A percentile compares a stretch with the other conserved stretches of the same genome.
Evolutionary conservation across 2,329 filamentous ascomycete genomes (phyloP).

Genomic region (Ophiobolus disseminans): DNA sequence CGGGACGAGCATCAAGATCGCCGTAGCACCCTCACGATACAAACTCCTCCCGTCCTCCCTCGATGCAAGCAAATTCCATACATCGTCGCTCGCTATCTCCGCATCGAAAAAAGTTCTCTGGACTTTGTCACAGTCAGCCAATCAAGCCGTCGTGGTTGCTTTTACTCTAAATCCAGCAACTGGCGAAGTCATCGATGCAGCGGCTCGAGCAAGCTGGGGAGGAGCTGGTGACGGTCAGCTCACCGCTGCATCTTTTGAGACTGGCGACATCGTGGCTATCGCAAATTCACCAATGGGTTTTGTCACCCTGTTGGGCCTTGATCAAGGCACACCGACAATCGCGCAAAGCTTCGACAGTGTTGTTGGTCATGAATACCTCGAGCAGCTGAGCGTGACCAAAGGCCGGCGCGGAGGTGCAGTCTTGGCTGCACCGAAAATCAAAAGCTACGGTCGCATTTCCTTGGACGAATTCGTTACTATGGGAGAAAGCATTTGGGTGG

Average conservation of each 20-base stretch:
- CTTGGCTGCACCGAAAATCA: conserved; percentile 2
- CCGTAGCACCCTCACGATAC: conserved; percentile 12
- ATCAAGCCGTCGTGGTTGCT: conserved; percentile 20
- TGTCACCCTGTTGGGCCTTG: conserved; percentile 25
- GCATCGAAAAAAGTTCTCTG: conserved; percentile 26
- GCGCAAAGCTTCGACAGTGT: neutral
- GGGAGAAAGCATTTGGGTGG: conserved; percentile 14
- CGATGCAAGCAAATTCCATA: conserved; percentile 17
- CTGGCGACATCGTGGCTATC: conserved; percentile 23
- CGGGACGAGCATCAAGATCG: neutral
- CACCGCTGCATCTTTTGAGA: conserved; percentile 21
- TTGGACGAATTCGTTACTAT: conserved; percentile 6
- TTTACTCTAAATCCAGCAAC: conserved; percentile 26
- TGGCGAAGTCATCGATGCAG: conserved; percentile 22
- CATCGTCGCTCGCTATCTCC: conserved; percentile 22
- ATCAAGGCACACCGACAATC: conserved; percentile 1
- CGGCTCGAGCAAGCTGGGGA: conserved; percentile 24
- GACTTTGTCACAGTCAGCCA: conserved; percentile 27
- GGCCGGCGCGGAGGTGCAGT: neutral
- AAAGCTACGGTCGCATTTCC: conserved; percentile 10
- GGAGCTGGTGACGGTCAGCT: conserved; percentile 18
- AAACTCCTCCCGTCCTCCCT: conserved; percentile 20
- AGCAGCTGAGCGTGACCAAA: neutral
- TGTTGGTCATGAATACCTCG: conserved; percentile 6
- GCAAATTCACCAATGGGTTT: conserved; percentile 26